Percentiles rank a stretch among this genome's conserved stretches.
Conservation (phyloP, 306 rosid species). For the Quercus glauca region DNA sequence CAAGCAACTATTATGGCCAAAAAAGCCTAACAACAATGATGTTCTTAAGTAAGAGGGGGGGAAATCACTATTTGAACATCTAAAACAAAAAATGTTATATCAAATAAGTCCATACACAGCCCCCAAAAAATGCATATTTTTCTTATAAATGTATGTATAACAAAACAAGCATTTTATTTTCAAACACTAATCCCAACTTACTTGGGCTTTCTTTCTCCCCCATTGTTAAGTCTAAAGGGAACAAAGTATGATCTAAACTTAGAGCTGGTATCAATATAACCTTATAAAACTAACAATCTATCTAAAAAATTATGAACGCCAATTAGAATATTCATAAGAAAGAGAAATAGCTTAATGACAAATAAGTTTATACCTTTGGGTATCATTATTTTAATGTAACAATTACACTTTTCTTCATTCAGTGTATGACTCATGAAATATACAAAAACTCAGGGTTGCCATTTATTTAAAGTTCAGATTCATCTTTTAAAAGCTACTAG, state of each 20-base stretch:
- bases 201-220: not conserved
- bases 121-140: too few species aligned
- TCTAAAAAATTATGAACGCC: too few species aligned
- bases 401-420: too few species aligned
- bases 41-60: not conserved
- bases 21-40: not conserved
- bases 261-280: not conserved
- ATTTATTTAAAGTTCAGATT: too few species aligned
- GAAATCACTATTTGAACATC: not conserved
- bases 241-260: not conserved
- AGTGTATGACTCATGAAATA: too few species aligned
- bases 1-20: not conserved
- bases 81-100: not conserved
- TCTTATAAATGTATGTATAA: not conserved
- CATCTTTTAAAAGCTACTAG: too few species aligned
- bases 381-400: too few species aligned
- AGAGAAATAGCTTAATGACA: too few species aligned
- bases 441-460: too few species aligned
- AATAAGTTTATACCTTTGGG: too few species aligned
- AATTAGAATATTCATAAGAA: too few species aligned
- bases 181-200: not conserved
- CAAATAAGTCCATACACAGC: too few species aligned
- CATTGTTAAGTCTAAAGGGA: not conserved
- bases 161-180: not conserved
- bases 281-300: not conserved